Evolutionary conservation across 768 basidiomycete species (phyloP), one percentile per base, ranked within the genome.

Genomic region (Harrya chromipes): DNA sequence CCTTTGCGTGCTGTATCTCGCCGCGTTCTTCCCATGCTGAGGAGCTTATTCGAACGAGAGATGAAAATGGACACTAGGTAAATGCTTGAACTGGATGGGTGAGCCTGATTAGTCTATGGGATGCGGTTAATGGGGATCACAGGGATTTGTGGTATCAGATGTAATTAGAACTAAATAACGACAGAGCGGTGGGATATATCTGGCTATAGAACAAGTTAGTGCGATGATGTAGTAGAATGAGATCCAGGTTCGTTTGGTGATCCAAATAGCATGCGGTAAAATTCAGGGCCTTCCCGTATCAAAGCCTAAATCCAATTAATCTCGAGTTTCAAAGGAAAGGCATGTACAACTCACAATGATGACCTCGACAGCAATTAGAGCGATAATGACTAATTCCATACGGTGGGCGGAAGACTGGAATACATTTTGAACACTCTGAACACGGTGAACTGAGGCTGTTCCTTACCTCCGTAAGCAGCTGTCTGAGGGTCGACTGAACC

Each of bases 351-450:
- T 64, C 60, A 94, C 93, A 43, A 97, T 87, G 59, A 92, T 75
- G n/a, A 94, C 92, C 67, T 95, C 93, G 11, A 97, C 91, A 0
- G 94, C 90, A 61, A 97, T 97, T 42, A 98, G 84, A 1, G 82
- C 78, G 56, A 97, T 98, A 64, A 97, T 97, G 54, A 97, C 88
- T 5, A 95, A 74, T 70, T 98, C 95, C 88, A 98, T 94, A 2
- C 88, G 83, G 61, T 97, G 91, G 3, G 79, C 81, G 5, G 89
- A 90, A 4, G 91, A 90, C 90, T 95, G 59, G n/a, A 10, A 53
- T 42, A 43, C 10, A 16, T 24, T n/a, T n/a, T 50, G 19, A 53
- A 43, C 16, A 37, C 17, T 7, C 33, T 31, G 23, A 6, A 19
- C n/a, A 16, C 1, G 26, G 11, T 10, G 33, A 13, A 27, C 48